A percentile compares a stretch with the other conserved stretches of the same genome.
phyloP scores from a whole-genome alignment of 2,329 filamentous ascomycete species.

The Neurospora crassa region DNA sequence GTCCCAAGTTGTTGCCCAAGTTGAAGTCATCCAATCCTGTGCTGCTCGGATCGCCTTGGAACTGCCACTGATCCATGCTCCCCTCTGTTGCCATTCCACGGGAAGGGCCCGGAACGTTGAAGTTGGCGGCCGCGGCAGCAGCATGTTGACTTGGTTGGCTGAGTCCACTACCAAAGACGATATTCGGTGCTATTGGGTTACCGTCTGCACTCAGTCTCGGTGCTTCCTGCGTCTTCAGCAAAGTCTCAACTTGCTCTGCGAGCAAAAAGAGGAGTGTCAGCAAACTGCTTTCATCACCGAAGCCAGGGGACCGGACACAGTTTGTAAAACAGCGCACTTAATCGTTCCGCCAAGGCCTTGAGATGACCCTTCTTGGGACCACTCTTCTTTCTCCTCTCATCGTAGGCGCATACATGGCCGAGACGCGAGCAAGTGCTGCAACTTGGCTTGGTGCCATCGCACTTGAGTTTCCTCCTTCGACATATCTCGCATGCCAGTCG shows the following conservation, averaged over 20 bases:
- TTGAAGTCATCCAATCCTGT: constrained; percentile 47
- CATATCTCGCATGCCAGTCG: constrained; percentile 92
- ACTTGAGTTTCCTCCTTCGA: constrained; percentile 82
- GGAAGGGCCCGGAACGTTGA: constrained; percentile 34
- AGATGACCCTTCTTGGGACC: constrained; percentile 92
- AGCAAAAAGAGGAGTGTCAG: constrained; percentile 12
- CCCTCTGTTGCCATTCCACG: constrained; percentile 37
- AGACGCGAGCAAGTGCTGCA: constrained; percentile 85
- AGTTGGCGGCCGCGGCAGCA: constrained; percentile 26
- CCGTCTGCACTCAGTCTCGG: constrained; percentile 25
- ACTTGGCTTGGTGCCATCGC: constrained; percentile 74
- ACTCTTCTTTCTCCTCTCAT: constrained; percentile 88
- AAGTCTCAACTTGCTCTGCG: constrained; percentile 82
- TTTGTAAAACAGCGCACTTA: constrained; percentile 53
- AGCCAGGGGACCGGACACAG: not conserved
- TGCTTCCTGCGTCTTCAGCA: constrained; percentile 71
- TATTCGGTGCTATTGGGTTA: constrained; percentile 24
- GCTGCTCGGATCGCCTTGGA: constrained; percentile 42
- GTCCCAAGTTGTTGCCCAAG: constrained; percentile 40
- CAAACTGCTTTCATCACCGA: not conserved
- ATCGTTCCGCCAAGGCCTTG: constrained; percentile 81
- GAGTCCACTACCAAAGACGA: constrained; percentile 19
- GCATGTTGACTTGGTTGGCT: constrained; percentile 22
- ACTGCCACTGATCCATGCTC: constrained; percentile 46
- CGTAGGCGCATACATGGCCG: constrained; percentile 79